Evolutionary conservation across 371 early-diverging fungal genomes (phyloP).

Genomic region (Conidiobolus coronatus): DNA sequence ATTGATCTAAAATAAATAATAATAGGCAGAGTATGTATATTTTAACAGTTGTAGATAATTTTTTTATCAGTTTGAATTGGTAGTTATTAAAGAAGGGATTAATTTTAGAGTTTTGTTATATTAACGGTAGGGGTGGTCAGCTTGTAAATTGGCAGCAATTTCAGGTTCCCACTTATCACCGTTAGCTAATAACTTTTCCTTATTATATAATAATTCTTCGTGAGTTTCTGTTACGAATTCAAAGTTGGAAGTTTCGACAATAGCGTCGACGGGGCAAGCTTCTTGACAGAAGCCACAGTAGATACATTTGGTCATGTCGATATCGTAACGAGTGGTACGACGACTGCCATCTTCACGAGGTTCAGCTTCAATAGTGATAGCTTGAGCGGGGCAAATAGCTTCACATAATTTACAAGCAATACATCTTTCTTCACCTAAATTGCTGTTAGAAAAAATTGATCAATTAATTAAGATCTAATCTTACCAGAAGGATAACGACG

Average conservation of each 20-base stretch:
- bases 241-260: constrained; percentile 93
- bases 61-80: too few relatives aligned
- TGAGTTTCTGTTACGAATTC: constrained; percentile 93
- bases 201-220: constrained; percentile 90
- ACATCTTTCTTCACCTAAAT: constrained; percentile 93
- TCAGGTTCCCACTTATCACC: constrained; percentile 97
- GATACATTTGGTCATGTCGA: constrained; percentile 96
- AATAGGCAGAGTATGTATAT: too few relatives aligned
- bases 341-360: constrained; percentile 87
- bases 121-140: constrained; percentile 40
- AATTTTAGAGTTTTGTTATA: neutral
- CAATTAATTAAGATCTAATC: constrained; percentile 3
- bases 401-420: constrained; percentile 97
- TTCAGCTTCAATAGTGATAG: constrained; percentile 97
- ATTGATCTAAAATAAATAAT: too few relatives aligned
- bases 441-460: too few relatives aligned
- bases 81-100: neutral
- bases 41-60: too few relatives aligned
- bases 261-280: constrained; percentile 91
- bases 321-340: constrained; percentile 93
- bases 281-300: constrained; percentile 95
- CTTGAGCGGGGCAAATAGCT: constrained; percentile 94
- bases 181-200: constrained; percentile 90
- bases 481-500: constrained; percentile 86
- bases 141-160: constrained; percentile 44